Evolutionary conservation across 208 protist species (phyloP), one percentile per base, ranked within the genome.

Genomic region (Leishmania mexicana): DNA sequence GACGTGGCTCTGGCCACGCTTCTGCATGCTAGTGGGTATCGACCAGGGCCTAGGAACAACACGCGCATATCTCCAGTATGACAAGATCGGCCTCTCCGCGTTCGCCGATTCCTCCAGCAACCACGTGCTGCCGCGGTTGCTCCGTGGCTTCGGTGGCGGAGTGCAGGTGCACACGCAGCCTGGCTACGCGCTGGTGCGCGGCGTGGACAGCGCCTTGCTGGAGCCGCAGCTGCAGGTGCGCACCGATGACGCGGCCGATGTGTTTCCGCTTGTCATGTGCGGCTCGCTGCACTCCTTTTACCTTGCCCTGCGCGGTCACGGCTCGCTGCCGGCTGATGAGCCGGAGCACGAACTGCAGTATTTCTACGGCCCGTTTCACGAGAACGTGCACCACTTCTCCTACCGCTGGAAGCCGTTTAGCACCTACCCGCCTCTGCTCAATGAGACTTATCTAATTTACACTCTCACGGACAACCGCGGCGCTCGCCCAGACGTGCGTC

Each of bases 361-460:
- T 76, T 96, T 94, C 79, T 94, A 87, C 68, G 92, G 92, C 2
- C 87, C 93, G 1, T 94, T 92, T 71, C 40, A 75, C 35, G 49
- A 76, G 76, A 31, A 76, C 19, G 53, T 28, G 58, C 78, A 81
- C 47, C 81, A 81, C 60, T 95, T 95, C 81, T 76, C 77, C 38
- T 94, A 94, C 74, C 89, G 89, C 76, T 96, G 93, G 92, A 89
- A 89, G 76, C 89, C 90, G 4, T 91, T 90, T 80, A 88, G 85
- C 76, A 92, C 89, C 53, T 85, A 82, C 62, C 84, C 84, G 7
- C 88, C 79, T 49, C 86, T 86, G 42, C 67, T 88, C 58, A 89
- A 90, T 78, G 89, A 93, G 58, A 85, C 88, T 54, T 94, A 95
- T 84, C 74, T 95, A 19, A 85, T 92, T 19, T 95, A 94, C 83